Evolutionary conservation across 176 grass and related monocot species (phyloP), one percentile per base, ranked within the genome.

Genomic region (Hyparrhenia diplandra): DNA sequence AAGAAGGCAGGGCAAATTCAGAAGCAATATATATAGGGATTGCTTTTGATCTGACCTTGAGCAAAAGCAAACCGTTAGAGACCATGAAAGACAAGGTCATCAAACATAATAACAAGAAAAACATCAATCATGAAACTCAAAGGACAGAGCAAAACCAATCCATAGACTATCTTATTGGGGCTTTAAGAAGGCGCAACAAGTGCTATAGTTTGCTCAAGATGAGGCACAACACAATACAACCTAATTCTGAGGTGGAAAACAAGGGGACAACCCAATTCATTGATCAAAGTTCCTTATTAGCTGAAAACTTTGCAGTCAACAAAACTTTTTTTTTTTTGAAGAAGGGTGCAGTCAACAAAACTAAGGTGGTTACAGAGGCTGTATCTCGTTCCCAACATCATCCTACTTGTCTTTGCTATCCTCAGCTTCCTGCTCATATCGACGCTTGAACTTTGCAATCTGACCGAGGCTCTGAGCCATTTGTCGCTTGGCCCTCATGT

Each of bases 401-500:
- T 45, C 24, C 74, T 77, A 77, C 57, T 43, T 62, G 14, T 40
- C 55, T 12, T 40, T 41, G 35, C 28, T 77, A 10, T 29, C 74
- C 57, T 62, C 74, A 9, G 36, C 57, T 41, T 21, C 74, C 23
- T 42, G 74, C 36, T 77, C 57, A 0, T 77, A 77, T 12, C 74
- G 57, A 1, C 74, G 55, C 2, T 62, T 77, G 57, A 77, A 77
- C 74, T 63, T 77, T 1, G 74, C 57, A 29, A 77, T 77, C 74
- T 77, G 74, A 10, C 74, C 84, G 11, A 87, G 80, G 63, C 88
- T 90, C 21, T 90, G 84, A 8, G 84, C 88, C 84, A 90, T 84
- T 42, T 90, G 88, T 1, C 84, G 84, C 80, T 87, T 90, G 32
- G 88, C 88, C 57, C 88, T 79, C 80, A 87, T 87, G 62, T 90